Conservation (phyloP, 2,329 filamentous ascomycete genomes). For the Zalaria obscura region DNA sequence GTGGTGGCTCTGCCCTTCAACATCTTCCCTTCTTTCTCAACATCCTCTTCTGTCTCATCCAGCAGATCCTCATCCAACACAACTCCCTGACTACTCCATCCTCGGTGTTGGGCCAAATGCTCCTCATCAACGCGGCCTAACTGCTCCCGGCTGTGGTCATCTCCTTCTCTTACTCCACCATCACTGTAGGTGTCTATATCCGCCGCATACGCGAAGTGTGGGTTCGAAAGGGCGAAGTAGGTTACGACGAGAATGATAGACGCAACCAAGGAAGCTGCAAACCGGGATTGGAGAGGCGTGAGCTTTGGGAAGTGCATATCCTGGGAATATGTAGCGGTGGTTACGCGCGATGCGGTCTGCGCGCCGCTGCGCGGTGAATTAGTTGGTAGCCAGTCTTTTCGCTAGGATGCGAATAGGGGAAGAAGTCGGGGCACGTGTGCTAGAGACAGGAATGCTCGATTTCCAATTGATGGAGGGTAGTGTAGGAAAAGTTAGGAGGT, state of each 20-base stretch:
- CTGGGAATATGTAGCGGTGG: not conserved
- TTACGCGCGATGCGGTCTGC: not conserved
- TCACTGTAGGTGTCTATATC: constrained; percentile 28
- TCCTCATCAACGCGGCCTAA: constrained; percentile 22
- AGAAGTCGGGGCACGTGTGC: too few species aligned
- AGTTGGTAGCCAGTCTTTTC: not conserved
- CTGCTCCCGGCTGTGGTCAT: constrained; percentile 34
- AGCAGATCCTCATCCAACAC: constrained; percentile 9
- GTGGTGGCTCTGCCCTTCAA: constrained; percentile 22
- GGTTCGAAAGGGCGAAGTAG: constrained; percentile 45
- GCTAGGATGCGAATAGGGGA: not conserved
- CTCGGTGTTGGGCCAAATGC: constrained; percentile 1
- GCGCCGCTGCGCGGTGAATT: not conserved
- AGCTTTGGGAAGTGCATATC: constrained; percentile 34
- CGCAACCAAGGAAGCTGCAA: constrained; percentile 51
- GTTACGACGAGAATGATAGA: constrained; percentile 45
- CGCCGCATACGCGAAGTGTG: constrained; percentile 47
- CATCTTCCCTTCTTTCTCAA: constrained; percentile 37
- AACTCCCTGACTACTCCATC: not conserved
- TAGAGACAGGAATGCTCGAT: too few species aligned
- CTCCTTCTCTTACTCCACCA: constrained; percentile 19
- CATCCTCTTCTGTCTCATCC: constrained; percentile 6
- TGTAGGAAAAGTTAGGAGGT: too few species aligned
- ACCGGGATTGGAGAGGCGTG: constrained; percentile 57
- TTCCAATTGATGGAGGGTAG: too few species aligned